These are phyloP conservation scores for Cyclotella sp. DNA, from an alignment of 108 stramenopile genomes.

Conservation along the genomic window DNA sequence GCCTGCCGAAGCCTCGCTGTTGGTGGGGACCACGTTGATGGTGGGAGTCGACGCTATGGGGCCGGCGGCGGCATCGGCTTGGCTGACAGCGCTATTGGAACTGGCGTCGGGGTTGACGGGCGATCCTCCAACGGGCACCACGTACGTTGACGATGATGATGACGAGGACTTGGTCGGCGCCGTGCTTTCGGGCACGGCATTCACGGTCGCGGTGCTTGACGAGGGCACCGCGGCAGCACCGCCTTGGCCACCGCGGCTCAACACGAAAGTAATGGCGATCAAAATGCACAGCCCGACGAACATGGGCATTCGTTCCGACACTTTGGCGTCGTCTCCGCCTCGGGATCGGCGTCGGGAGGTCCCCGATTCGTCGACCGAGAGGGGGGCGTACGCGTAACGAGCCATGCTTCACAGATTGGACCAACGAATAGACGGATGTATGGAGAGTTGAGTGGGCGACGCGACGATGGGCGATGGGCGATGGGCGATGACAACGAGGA, in stretches of 20 bases:
- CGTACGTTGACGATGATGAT: slow-evolving; percentile 8
- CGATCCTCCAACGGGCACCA: slow-evolving; percentile 21
- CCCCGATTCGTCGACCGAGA: slow-evolving; percentile 60
- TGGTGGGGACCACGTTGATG: slow-evolving; percentile 14
- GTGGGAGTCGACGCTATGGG: slow-evolving; percentile 21
- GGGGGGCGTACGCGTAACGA: slow-evolving; percentile 91
- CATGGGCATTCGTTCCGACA: slow-evolving; percentile 89
- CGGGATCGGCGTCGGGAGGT: slow-evolving; percentile 36
- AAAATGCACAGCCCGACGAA: slow-evolving; percentile 87
- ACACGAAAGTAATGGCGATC: slow-evolving; percentile 86
- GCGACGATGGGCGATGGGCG: too few relatives aligned
- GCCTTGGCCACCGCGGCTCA: slow-evolving; percentile 67
- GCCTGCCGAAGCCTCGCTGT: slow-evolving; percentile 22
- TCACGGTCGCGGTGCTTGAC: slow-evolving; percentile 2
- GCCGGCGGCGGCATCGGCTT: slow-evolving; percentile 35
- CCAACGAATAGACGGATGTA: too few relatives aligned
- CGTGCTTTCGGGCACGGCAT: neutral
- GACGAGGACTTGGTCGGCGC: neutral
- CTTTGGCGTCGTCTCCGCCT: slow-evolving; percentile 62
- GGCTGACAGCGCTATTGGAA: neutral
- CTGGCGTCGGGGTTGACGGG: slow-evolving; percentile 22
- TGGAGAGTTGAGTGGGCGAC: too few relatives aligned
- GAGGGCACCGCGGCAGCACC: neutral
- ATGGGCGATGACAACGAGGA: too few relatives aligned
- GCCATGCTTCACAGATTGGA: slow-evolving; percentile 56